A percentile compares a stretch with the other conserved stretches of the same genome.
Conservation (phyloP, 352 stramenopile genomes). For the Phytophthora melonis region DNA sequence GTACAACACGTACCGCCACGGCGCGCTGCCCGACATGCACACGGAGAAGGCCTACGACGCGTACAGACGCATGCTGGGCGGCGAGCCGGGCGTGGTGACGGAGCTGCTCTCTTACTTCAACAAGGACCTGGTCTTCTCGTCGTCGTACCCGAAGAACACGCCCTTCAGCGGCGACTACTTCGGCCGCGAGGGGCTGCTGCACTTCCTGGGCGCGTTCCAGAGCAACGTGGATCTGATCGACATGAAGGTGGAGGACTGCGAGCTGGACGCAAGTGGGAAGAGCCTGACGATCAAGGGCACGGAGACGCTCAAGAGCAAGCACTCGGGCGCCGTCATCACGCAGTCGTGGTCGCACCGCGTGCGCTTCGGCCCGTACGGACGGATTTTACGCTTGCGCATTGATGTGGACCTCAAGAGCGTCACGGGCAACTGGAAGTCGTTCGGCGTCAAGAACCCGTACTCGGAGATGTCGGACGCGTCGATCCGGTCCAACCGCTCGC, state of each 20-base stretch:
- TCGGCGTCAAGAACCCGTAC: conserved; percentile 85
- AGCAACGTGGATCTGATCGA: conserved; percentile 86
- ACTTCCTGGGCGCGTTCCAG: conserved; percentile 79
- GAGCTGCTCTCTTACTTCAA: conserved; percentile 90
- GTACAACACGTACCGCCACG: conserved; percentile 84
- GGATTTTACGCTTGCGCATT: conserved; percentile 81
- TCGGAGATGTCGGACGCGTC: conserved; percentile 80
- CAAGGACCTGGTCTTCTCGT: conserved; percentile 91
- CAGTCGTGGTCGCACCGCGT: conserved; percentile 83
- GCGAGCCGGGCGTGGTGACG: conserved; percentile 58
- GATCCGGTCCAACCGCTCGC: conserved; percentile 82
- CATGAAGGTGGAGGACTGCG: conserved; percentile 76
- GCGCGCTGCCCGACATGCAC: conserved; percentile 75
- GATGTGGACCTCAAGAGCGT: conserved; percentile 81
- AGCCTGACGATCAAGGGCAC: conserved; percentile 78
- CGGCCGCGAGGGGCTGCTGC: conserved; percentile 80
- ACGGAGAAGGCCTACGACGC: conserved; percentile 84
- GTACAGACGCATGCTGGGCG: conserved; percentile 70
- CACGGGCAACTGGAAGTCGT: conserved; percentile 81
- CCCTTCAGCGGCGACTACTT: conserved; percentile 89
- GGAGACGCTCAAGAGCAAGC: conserved; percentile 87
- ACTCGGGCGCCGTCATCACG: conserved; percentile 71
- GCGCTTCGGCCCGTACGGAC: conserved; percentile 82
- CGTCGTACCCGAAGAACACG: conserved; percentile 80
- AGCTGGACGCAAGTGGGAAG: conserved; percentile 72